These are phyloP conservation scores for Cladosporium sp. DNA, from an alignment of 2,329 filamentous ascomycete species.

Conservation along the genomic window DNA sequence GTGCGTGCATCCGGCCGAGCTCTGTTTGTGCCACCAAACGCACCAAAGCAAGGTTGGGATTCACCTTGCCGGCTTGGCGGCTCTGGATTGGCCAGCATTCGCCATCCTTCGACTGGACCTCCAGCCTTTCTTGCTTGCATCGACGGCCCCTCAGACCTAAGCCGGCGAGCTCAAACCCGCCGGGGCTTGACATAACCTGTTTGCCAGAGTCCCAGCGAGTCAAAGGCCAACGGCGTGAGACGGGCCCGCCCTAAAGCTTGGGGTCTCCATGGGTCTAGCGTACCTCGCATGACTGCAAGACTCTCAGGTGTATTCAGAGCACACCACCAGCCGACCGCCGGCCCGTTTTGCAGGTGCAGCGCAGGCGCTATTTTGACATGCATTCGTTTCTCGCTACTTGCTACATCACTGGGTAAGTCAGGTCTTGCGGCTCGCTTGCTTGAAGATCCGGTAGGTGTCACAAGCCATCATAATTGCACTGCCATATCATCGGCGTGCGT, in stretches of 20 bases:
- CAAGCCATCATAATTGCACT: not conserved
- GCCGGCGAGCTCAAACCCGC: constrained; percentile 13
- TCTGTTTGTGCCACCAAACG: not conserved
- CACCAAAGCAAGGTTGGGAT: constrained; percentile 10
- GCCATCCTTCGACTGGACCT: not conserved
- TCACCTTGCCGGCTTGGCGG: constrained; percentile 10
- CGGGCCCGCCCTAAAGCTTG: constrained; percentile 13
- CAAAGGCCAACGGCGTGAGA: constrained; percentile 6
- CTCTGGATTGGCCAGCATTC: not conserved
- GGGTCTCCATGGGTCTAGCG: constrained; percentile 13
- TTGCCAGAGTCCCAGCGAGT: not conserved
- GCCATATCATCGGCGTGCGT: not conserved
- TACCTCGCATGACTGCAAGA: not conserved
- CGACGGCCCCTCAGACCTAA: constrained; percentile 7
- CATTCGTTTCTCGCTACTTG: not conserved
- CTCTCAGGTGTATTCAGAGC: constrained; percentile 7
- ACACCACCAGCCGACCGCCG: not conserved
- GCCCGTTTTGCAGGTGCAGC: constrained; percentile 6
- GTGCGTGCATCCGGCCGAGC: not conserved
- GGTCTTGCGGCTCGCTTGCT: constrained; percentile 7
- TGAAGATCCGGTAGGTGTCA: not conserved
- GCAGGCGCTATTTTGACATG: constrained; percentile 5
- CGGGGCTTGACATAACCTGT: constrained; percentile 14
- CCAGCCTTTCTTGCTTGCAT: not conserved
- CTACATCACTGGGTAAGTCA: constrained; percentile 5